Conservation (phyloP, 1,284 basidiomycete species). For the Trametes hirsuta region DNA sequence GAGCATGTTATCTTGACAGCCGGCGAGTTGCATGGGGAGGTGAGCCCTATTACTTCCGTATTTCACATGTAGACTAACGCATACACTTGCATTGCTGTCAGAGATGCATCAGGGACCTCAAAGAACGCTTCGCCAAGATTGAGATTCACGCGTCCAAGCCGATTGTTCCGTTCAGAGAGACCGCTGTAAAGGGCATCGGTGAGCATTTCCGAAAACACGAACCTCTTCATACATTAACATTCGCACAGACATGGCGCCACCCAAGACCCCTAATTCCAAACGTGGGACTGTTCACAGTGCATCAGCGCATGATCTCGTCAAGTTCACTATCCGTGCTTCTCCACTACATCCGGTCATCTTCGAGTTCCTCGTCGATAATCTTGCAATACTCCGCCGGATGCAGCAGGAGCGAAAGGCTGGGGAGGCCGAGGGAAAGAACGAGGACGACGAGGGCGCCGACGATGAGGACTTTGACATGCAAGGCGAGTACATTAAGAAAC, state of each 20-base stretch:
- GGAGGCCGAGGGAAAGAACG: conserved; percentile 37
- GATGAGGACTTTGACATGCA: conserved; percentile 50
- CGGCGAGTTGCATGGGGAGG: conserved; percentile 96
- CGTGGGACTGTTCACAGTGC: conserved; percentile 82
- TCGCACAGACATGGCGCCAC: conserved; percentile 79
- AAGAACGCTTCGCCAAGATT: conserved; percentile 92
- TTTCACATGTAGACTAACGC: background rate
- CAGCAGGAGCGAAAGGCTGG: conserved; percentile 49
- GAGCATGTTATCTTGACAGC: conserved; percentile 98
- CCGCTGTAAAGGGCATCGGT: conserved; percentile 83
- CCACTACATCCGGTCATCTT: conserved; percentile 76
- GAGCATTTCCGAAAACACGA: conserved; percentile 22
- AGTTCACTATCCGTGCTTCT: conserved; percentile 82
- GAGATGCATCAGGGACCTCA: conserved; percentile 94
- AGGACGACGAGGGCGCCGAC: conserved; percentile 41
- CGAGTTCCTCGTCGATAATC: conserved; percentile 80
- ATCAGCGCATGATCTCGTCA: conserved; percentile 73
- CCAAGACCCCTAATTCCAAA: conserved; percentile 72
- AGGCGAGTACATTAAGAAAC: conserved; percentile 61
- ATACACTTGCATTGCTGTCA: conserved; percentile 36
- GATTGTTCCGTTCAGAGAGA: conserved; percentile 98
- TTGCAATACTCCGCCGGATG: conserved; percentile 57
- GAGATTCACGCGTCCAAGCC: conserved; percentile 94
- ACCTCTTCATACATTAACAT: background rate
- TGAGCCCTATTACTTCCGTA: conserved; percentile 33